Percentiles rank a stretch among this genome's conserved stretches.
Conservation (phyloP, 176 grass and related monocot genomes). For the Oryza australiensis region DNA sequence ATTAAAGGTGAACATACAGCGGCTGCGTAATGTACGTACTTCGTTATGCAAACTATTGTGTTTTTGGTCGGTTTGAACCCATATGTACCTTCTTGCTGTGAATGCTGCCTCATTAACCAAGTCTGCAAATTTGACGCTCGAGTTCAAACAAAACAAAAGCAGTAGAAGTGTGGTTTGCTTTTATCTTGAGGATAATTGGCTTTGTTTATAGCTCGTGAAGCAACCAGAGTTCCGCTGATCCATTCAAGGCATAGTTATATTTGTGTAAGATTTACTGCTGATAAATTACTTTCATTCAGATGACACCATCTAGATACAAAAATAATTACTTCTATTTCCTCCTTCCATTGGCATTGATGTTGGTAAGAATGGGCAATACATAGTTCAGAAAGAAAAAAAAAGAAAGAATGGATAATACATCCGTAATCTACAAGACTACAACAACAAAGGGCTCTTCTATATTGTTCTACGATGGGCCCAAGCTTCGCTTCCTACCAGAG, state of each 20-base stretch:
- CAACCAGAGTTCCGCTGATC: background rate
- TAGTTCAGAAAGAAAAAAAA: no score
- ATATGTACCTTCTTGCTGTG: background rate
- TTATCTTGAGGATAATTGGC: background rate
- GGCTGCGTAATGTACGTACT: background rate
- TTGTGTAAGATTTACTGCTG: background rate
- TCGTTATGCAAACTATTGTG: background rate
- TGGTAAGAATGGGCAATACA: background rate
- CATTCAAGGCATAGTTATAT: background rate
- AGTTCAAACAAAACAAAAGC: background rate
- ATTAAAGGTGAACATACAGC: background rate
- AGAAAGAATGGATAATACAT: background rate
- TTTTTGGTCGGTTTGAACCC: background rate
- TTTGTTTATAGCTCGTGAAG: background rate
- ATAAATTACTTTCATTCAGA: background rate
- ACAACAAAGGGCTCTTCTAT: slow-evolving; percentile 23
- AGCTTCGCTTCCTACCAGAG: background rate
- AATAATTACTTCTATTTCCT: slow-evolving; percentile 19
- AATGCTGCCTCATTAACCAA: background rate
- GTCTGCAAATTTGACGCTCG: background rate
- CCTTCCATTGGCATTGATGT: slow-evolving; percentile 15
- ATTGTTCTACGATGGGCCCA: slow-evolving; percentile 1
- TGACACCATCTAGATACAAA: background rate
- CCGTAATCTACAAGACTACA: background rate
- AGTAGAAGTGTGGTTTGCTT: background rate